Percentiles rank a stretch among this genome's conserved stretches.
phyloP scores from a whole-genome alignment of 495 filamentous ascomycete genomes.

The Hypomontagnella monticulosa region DNA sequence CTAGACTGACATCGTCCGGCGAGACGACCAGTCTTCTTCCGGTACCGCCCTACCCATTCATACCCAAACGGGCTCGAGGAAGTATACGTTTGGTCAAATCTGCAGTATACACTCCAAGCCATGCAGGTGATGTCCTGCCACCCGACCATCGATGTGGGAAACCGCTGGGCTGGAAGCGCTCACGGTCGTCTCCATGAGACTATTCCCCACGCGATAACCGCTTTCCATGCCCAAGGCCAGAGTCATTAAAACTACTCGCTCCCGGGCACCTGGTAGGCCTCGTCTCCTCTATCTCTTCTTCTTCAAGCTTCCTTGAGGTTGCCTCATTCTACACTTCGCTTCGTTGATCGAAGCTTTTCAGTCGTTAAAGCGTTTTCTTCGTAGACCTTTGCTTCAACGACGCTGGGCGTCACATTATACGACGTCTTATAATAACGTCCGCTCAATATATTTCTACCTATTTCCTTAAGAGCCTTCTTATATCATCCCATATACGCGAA shows the following conservation, averaged over 20 bases:
- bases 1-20: slow-evolving; percentile 30
- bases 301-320: slow-evolving; percentile 50
- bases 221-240: slow-evolving; percentile 30
- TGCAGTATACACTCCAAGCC: slow-evolving; percentile 37
- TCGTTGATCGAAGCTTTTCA: slow-evolving; percentile 63
- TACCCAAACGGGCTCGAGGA: slow-evolving; percentile 34
- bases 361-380: slow-evolving; percentile 49
- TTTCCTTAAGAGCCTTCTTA: slow-evolving; percentile 34
- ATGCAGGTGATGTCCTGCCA: slow-evolving; percentile 38
- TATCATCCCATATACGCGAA: slow-evolving; percentile 43
- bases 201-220: slow-evolving; percentile 41
- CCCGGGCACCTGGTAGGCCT: slow-evolving; percentile 40
- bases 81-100: slow-evolving; percentile 29
- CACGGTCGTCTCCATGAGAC: slow-evolving; percentile 22
- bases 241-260: slow-evolving; percentile 48
- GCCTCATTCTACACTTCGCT: slow-evolving; percentile 52
- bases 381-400: slow-evolving; percentile 45
- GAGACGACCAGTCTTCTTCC: slow-evolving; percentile 34
- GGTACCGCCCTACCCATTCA: slow-evolving; percentile 35
- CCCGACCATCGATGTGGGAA: slow-evolving; percentile 25
- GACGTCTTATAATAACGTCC: slow-evolving; percentile 34
- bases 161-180: slow-evolving; percentile 44
- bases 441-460: slow-evolving; percentile 23
- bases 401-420: slow-evolving; percentile 54
- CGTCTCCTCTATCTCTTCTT: slow-evolving; percentile 42